Evolutionary conservation across 2,329 filamentous ascomycete genomes (phyloP).

Genomic region (Phaeosphaeria sp.): DNA sequence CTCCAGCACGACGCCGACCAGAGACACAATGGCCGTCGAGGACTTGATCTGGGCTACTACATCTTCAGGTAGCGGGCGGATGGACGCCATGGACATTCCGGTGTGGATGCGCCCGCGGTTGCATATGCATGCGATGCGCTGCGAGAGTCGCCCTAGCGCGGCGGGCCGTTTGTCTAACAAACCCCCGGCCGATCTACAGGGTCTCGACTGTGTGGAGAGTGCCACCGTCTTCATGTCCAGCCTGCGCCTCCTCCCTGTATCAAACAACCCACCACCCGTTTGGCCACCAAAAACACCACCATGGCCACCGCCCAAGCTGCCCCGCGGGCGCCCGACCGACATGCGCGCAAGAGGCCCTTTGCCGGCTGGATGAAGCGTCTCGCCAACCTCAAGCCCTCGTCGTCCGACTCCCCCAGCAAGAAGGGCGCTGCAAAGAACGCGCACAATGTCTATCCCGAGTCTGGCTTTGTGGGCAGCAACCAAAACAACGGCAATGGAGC

Average conservation of each 20-base stretch:
- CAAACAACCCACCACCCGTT: neutral
- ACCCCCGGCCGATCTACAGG: neutral
- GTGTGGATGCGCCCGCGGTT: neutral
- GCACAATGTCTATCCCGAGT: conserved; percentile 93
- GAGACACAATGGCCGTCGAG: conserved; percentile 53
- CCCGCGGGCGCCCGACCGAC: conserved; percentile 66
- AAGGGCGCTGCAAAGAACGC: conserved; percentile 78
- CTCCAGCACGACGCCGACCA: conserved; percentile 66
- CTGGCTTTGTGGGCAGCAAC: conserved; percentile 64
- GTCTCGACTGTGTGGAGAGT: neutral
- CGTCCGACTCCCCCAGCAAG: conserved; percentile 65
- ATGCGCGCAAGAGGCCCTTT: conserved; percentile 82
- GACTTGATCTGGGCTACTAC: conserved; percentile 84
- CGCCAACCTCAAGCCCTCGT: conserved; percentile 83
- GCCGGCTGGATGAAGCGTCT: conserved; percentile 94
- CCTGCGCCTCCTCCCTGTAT: neutral
- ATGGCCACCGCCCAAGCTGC: conserved; percentile 57
- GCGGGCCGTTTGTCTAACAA: neutral
- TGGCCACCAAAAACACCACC: neutral
- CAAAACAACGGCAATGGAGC: conserved; percentile 41
- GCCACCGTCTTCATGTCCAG: neutral
- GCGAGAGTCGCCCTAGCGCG: neutral
- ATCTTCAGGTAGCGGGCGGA: conserved; percentile 72
- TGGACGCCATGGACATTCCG: conserved; percentile 44
- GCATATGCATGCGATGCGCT: neutral